Evolutionary conservation across 768 basidiomycete genomes (phyloP), one percentile per base, ranked within the genome.

Genomic region (Sarcomyxa edulis): DNA sequence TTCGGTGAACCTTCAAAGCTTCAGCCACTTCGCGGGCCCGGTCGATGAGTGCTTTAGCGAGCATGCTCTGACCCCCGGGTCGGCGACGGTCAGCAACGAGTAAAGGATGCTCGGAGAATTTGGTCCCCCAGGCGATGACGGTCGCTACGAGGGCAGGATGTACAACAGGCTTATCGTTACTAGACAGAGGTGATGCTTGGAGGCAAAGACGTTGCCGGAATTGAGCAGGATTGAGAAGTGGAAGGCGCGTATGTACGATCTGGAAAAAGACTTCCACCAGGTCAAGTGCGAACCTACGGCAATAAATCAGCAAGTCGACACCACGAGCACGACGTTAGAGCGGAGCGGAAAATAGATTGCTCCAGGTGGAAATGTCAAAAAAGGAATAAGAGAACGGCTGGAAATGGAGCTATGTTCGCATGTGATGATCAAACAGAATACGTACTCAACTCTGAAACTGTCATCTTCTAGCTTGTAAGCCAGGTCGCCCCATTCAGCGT

Each of bases 221-320:
- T 49, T 82, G 78, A 18, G 74, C 65, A 42, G 89, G 88, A 63
- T 91, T 87, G 58, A 94, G 78, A 35, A 93, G 75, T 35, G 93
- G 91, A 42, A 89, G 70, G 39, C 93, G 81, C 18, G 86, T 84
- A 60, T 94, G 91, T 27, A 89, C 85, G 44, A 88, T 87, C 59
- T 94, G 89, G 58, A 95, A 94, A 65, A 84, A 97, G 31, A 94
- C 90, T 62, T 96, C 91, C 53, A 95, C 81, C 37, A 96, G 81
- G 63, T 97, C 92, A 37, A 85, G 77, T 3, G 91, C 85, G 53
- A 97, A 88, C 61, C 93, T 96, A 53, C 40, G 43, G 36, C 49
- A 48, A 32, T 40, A 37, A 32, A 41, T 47, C 48, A 29, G 44
- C 36, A 43, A 33, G 20, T 37, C 45, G 26, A 41, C 44, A n/a